A percentile compares a stretch with the other conserved stretches of the same genome.
These are phyloP conservation scores for Xylogone sp. DNA, from an alignment of 2,329 filamentous ascomycete species.

Conservation along the genomic window DNA sequence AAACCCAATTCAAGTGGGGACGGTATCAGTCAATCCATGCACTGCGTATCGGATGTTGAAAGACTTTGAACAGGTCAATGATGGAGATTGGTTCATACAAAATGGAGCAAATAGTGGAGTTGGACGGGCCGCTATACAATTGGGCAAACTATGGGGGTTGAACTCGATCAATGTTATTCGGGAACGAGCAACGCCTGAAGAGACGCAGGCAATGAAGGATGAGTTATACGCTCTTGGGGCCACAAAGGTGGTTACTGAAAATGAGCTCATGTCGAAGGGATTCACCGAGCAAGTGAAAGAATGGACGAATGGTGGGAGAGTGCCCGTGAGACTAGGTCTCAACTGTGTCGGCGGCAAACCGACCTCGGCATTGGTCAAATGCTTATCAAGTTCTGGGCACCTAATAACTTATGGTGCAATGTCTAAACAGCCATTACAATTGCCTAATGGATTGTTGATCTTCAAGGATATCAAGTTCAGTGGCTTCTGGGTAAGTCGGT, in stretches of 20 bases:
- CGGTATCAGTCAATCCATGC: constrained; percentile 87
- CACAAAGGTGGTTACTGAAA: constrained; percentile 45
- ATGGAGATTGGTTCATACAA: constrained; percentile 94
- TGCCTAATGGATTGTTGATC: constrained; percentile 83
- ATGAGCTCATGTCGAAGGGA: constrained; percentile 39
- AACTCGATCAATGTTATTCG: constrained; percentile 88
- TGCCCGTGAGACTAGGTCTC: constrained; percentile 71
- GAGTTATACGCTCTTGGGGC: constrained; percentile 57
- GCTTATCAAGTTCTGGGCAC: constrained; percentile 63
- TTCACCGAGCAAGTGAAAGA: constrained; percentile 51
- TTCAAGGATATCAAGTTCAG: constrained; percentile 88
- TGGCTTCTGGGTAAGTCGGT: constrained; percentile 92
- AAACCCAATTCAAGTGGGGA: constrained; percentile 75
- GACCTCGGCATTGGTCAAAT: constrained; percentile 73
- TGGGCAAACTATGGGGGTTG: constrained; percentile 81
- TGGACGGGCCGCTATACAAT: constrained; percentile 84
- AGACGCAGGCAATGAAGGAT: constrained; percentile 59
- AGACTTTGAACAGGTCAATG: constrained; percentile 63
- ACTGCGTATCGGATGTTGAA: constrained; percentile 91
- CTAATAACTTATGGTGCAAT: constrained; percentile 96
- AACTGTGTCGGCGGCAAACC: constrained; percentile 94
- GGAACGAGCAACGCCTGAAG: constrained; percentile 59
- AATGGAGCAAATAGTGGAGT: constrained; percentile 96
- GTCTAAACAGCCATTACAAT: constrained; percentile 77
- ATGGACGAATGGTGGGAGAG: constrained; percentile 64